Base-by-base conservation (phyloP, 805 yeast species). In the Lachancea kluyveri region DNA sequence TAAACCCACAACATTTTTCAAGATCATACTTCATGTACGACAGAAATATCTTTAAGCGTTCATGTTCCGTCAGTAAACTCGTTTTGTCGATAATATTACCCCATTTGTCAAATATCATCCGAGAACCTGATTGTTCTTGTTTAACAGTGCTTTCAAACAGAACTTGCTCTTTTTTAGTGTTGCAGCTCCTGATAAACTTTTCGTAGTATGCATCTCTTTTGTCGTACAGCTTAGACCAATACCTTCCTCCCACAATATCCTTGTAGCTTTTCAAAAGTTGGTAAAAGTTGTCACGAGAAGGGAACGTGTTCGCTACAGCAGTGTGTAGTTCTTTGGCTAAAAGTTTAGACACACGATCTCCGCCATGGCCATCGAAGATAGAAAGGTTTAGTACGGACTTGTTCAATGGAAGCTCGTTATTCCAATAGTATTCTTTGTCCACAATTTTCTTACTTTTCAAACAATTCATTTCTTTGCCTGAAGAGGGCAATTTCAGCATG, bases 361-460 rank as follows among this genome's bases (percentile, higher is more conserved):
- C 94, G 6, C 97, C 98, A 59, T 92, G 98, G 7, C 98, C 98
- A 59, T 92, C 98, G 56, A 83, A 87, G 2, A 92, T 70, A 27
- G 75, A 74, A 47, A 84, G 77, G 43, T 74, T 75, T 60, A 90
- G 82, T 12, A 78, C 75, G 1, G 57, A 40, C 29, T 23, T 27
- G 37, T 33, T 38, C 12, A 21, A 24, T 12, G 35, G 34, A 13
- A 37, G 28, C 31, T 33, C 35, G 8, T 36, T 36, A 24, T 8
- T 36, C 35, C 31, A 24, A 46, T 40, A 31, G 22, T 22, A 57
- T 40, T 19, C 54, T 31, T 16, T 47, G 39, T 16, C 46, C 36
- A 23, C 22, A 18, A 36, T 36, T 24, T 22, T 41, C 41, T 17
- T 36, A 14, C 26, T 48, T 30, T 23, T 41, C 41, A 22, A 36